Evolutionary conservation across 768 basidiomycete genomes (phyloP), one percentile per base, ranked within the genome.

Genomic region (Mycena sanguinolenta): DNA sequence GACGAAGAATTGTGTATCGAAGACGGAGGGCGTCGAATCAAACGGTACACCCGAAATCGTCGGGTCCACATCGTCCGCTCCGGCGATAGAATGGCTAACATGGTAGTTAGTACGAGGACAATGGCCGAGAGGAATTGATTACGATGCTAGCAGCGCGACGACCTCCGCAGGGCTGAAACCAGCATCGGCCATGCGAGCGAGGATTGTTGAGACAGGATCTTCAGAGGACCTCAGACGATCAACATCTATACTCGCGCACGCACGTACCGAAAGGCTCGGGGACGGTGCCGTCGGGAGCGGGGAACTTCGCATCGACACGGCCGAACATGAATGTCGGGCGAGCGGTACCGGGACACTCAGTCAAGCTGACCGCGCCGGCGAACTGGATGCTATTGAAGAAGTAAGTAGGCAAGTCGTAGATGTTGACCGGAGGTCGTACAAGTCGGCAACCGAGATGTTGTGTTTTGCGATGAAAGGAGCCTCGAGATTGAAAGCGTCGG

Each of bases 1-100:
- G 38, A 82, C 68, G 75, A 74, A 81, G 58, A 82, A 63, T 69
- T 82, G 80, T n/a, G 77, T 75, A 72, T 82, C 80, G 28, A 82
- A 79, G 1, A 73, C 52, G 9, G 52, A 57, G 5, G 80, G 81
- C 12, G 81, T 82, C 6, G 79, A 78, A 67, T 82, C 81, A 72
- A 82, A 82, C 1, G 81, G 78, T 32, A 34, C 63, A 14, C 34
- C 32, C 34, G 34, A 19, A 19, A 32, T 36, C 6, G 75, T 44
- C n/a, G 44, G 55, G 55, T 77, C 76, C 19, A 77, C 75, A 61
- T 70, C 74, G 42, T 77, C 76, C 2, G 73, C 68, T 16, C 71
- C 74, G 21, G 76, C 76, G 39, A 77, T 50, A 2, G 71, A 54
- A 60, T 75, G 76, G 52, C 75, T 75, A 53, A 9, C 36, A 27